Evolutionary conservation across 345 rosid species (phyloP), one percentile per base, ranked within the genome.

Genomic region (Euphorbia pulcherrima): DNA sequence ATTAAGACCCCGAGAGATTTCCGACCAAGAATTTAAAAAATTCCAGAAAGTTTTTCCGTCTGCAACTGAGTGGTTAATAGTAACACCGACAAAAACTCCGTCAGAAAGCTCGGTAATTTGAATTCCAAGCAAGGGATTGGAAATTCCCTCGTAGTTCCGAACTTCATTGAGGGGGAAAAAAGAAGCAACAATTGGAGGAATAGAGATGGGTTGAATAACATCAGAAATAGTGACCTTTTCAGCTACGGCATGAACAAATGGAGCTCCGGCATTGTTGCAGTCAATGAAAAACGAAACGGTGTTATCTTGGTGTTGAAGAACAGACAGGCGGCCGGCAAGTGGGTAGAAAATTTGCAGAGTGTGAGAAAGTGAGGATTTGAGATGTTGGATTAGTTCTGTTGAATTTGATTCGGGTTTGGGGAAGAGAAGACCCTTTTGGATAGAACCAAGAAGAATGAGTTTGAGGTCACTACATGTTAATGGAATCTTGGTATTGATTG

Each of bases 201-300:
- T 76, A 40, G 65, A 75, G 53, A 64, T 8, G 0, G 83, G 60
- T 1, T 71, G 60, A 4, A 75, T 20, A 6, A 82, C 30, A 28
- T 83, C 82, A 0, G 79, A 63, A 13, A 78, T 57, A 0, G 77
- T 62, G 18, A 86, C 63, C 18, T 70, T 68, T 7, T 83, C 69
- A 0, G 78, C 84, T 4, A 33, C 47, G 6, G 81, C 83, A 30
- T 80, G 83, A n/a, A 80, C 61, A n/a, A 83, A 78, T 56, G 28
- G 61, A 21, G 73, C 74, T 11, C 82, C 78, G 1, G 47, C 39
- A 18, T 67, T 63, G 46, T 75, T 81, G 37, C 80, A 78, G 44
- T 81, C 59, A 1, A 75, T 18, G 35, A 40, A 71, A 8, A 68
- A 65, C 20, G 81, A 76, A 29, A 37, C 2, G 0, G 72, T 68